These are phyloP conservation scores for Metschnikowia santaceciliae DNA, from an alignment of 805 yeast genomes.

Conservation along the genomic window DNA sequence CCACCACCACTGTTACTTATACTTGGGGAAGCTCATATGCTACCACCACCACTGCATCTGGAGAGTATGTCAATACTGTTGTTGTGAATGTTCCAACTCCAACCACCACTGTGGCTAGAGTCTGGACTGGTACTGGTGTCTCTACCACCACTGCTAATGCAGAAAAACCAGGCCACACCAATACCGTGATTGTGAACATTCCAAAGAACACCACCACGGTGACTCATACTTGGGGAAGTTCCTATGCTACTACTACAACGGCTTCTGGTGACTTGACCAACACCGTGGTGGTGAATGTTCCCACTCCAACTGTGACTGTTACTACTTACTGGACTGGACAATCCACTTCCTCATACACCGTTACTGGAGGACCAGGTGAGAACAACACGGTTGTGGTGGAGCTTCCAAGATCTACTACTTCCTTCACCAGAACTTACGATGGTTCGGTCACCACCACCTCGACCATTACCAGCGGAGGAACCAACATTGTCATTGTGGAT, in stretches of 20 bases:
- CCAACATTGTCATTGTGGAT: slow-evolving; percentile 10
- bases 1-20: no score
- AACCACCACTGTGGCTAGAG: no score
- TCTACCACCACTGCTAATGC: no score
- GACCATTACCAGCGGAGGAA: not conserved
- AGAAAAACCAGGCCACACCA: not conserved
- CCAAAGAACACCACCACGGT: slow-evolving; percentile 1
- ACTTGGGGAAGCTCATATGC: no score
- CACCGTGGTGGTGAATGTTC: slow-evolving; percentile 8
- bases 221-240: not conserved
- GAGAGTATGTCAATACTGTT: not conserved
- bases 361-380: slow-evolving; percentile 5
- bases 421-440: slow-evolving; percentile 15
- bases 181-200: slow-evolving; percentile 11
- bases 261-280: not conserved
- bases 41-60: no score
- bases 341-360: not conserved
- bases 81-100: slow-evolving; percentile 8
- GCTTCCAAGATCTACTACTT: slow-evolving; percentile 15
- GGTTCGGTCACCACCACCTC: slow-evolving; percentile 9
- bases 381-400: slow-evolving; percentile 11
- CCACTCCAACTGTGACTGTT: slow-evolving; percentile 8
- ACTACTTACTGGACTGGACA: slow-evolving; percentile 5
- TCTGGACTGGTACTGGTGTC: no score
- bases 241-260: slow-evolving; percentile 5